Evolutionary conservation across 805 yeast genomes (phyloP), one percentile per base, ranked within the genome.

Genomic region (Nakazawaea ishiwadae): DNA sequence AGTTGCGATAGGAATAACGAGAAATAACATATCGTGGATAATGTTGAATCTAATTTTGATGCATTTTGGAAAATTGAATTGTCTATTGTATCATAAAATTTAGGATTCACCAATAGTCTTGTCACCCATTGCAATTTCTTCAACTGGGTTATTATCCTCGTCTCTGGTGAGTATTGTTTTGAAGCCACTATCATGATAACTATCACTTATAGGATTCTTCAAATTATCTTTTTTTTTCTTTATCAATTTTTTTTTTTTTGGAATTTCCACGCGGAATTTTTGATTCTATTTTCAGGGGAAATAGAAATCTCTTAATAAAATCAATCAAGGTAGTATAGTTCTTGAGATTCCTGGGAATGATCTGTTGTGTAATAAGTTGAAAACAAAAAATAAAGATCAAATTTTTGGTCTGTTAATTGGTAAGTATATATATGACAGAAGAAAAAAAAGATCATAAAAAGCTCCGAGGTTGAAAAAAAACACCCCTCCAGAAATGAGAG

Each of bases 11-110:
- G 2, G 31, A 62, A 57, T 12, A 63, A 45, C 0, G 58, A 44
- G 1, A 52, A 53, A 34, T 63, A 63, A 44, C 66, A 61, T 2
- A 60, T 23, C 0, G 67, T 60, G 6, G 66, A 62, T 14, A 63
- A 50, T 1, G 54, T 54, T 12, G 54, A 35, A 42, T 63, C 68
- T 18, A 62, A 41, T 40, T 56, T 51, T 4, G 42, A 29, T 5
- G 60, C 49, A 44, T 60, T 52, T 2, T 47, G 38, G 26, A 62
- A 46, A 15, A 59, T 60, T 7, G 42, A 48, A 17, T 47, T 49
- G 15, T 42, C 40, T 58, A 35, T 37, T 5, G 40, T 46, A 33
- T 54, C 58, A 39, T 61, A 62, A 35, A 61, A 51, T 24, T 51
- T 44, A 1, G 62, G 51, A 26, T 50, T 54, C 2, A 48, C 33